phyloP scores from a whole-genome alignment of 2,329 filamentous ascomycete genomes.

The Arthrinium puccinioides region DNA sequence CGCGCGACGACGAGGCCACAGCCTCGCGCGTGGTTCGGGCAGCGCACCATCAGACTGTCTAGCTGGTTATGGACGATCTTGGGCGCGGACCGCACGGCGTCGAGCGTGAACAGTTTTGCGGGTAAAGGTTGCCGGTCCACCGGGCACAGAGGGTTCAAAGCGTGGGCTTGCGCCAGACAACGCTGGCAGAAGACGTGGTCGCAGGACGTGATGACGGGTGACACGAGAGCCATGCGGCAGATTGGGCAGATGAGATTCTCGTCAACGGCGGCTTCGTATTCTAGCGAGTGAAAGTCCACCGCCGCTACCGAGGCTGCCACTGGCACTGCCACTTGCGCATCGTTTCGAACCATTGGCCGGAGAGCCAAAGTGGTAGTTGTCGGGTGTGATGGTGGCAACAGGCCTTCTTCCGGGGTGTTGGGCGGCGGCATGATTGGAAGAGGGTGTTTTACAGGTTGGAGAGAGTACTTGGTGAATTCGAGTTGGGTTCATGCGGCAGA shows the following conservation, averaged over 20 bases:
- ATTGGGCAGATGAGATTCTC: constrained; percentile 45
- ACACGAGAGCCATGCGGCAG: constrained; percentile 53
- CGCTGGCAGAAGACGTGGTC: constrained; percentile 58
- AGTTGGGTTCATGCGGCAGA: too few relatives aligned
- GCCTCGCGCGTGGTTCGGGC: constrained; percentile 44
- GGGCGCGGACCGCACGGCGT: constrained; percentile 23
- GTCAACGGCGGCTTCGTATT: constrained; percentile 34
- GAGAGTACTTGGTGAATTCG: too few relatives aligned
- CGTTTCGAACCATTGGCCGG: constrained; percentile 13
- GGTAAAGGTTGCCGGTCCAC: constrained; percentile 48
- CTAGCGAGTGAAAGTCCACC: constrained; percentile 37
- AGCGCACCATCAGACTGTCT: constrained; percentile 50
- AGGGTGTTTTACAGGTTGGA: too few relatives aligned
- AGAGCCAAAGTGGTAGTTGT: constrained; percentile 15
- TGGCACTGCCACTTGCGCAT: constrained; percentile 1
- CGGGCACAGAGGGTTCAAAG: constrained; percentile 41
- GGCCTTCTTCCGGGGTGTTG: constrained; percentile 26
- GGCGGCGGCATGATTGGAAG: constrained; percentile 23
- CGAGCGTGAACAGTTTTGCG: constrained; percentile 24
- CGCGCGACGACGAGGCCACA: constrained; percentile 45
- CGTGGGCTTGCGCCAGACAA: constrained; percentile 42
- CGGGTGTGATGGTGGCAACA: constrained; percentile 6
- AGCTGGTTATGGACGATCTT: constrained; percentile 53
- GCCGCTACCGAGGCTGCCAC: constrained; percentile 4
- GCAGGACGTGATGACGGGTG: constrained; percentile 54